Percentiles rank a stretch among this genome's conserved stretches.
Conservation (phyloP, 768 basidiomycete genomes). For the Krasilnikovozyma curviuscula region DNA sequence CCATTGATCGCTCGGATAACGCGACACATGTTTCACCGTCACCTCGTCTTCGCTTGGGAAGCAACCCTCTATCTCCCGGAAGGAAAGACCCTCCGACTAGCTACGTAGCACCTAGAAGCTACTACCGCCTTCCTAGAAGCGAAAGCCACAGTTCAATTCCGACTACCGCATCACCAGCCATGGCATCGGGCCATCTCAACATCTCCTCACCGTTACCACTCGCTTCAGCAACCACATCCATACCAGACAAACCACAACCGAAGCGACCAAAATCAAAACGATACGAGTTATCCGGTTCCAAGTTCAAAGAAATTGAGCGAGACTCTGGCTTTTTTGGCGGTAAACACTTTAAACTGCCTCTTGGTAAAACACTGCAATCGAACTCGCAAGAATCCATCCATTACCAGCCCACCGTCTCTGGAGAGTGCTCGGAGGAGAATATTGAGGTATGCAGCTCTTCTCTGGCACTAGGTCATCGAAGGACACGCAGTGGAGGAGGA, state of each 20-base stretch:
- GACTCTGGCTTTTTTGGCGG: conserved; percentile 4
- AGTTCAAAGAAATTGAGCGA: neutral
- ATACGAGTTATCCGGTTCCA: no score
- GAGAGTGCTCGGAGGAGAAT: no score
- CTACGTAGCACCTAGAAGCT: neutral
- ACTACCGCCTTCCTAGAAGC: neutral
- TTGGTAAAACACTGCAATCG: neutral
- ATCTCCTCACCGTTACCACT: neutral
- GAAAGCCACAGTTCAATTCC: no score
- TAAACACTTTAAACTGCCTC: neutral
- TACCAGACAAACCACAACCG: neutral
- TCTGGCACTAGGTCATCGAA: no score
- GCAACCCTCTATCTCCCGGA: no score
- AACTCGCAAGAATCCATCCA: no score
- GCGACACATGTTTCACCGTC: neutral
- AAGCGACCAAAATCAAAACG: neutral
- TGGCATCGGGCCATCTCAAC: neutral
- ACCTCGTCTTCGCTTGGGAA: no score
- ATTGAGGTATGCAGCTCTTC: no score
- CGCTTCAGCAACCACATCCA: neutral
- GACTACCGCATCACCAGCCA: conserved; percentile 2
- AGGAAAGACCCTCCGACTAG: no score
- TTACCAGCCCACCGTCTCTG: no score
- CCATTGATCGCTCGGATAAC: neutral
- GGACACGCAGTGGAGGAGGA: no score